phyloP scores from a whole-genome alignment of 164 flowering plant species.

The Annona squamosa region DNA sequence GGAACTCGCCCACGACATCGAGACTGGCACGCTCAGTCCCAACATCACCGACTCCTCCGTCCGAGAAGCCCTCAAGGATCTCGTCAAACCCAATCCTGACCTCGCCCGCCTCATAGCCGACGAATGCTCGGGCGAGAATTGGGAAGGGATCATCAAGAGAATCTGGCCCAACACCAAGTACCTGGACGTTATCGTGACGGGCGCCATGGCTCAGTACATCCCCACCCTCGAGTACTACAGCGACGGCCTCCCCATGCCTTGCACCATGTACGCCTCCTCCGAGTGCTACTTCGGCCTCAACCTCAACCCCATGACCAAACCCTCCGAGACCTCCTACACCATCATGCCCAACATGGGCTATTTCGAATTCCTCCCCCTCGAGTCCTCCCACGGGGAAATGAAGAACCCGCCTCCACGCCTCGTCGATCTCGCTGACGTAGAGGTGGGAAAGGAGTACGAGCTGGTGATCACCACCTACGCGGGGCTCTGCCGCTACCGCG shows the following conservation, averaged over 20 bases:
- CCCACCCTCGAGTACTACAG: slow-evolving; percentile 65
- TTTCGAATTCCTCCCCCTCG: slow-evolving; percentile 62
- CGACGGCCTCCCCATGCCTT: slow-evolving; percentile 47
- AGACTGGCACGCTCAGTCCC: slow-evolving; percentile 43
- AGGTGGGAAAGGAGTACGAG: slow-evolving; percentile 64
- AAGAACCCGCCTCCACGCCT: slow-evolving; percentile 24
- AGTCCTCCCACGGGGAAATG: slow-evolving; percentile 14
- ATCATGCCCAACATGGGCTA: slow-evolving; percentile 81
- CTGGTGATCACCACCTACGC: slow-evolving; percentile 63
- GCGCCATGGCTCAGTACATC: slow-evolving; percentile 85
- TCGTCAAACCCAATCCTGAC: slow-evolving; percentile 41
- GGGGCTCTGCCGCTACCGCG: slow-evolving; percentile 58
- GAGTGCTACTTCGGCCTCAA: slow-evolving; percentile 77
- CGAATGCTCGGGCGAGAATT: slow-evolving; percentile 42
- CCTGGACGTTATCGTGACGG: slow-evolving; percentile 72
- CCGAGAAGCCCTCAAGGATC: slow-evolving; percentile 23
- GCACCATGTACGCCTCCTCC: slow-evolving; percentile 85
- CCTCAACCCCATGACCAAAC: slow-evolving; percentile 52
- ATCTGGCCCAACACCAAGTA: slow-evolving; percentile 87
- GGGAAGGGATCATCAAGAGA: slow-evolving; percentile 57
- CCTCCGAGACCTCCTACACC: slow-evolving; percentile 64
- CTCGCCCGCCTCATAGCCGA: slow-evolving; percentile 37
- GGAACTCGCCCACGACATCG: slow-evolving; percentile 42
- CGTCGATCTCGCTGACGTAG: slow-evolving; percentile 50
- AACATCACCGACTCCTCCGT: slow-evolving; percentile 39